Percentiles rank a stretch among this genome's conserved stretches.
Conservation (phyloP, 768 basidiomycete species). For the Tricholoma terreum region DNA sequence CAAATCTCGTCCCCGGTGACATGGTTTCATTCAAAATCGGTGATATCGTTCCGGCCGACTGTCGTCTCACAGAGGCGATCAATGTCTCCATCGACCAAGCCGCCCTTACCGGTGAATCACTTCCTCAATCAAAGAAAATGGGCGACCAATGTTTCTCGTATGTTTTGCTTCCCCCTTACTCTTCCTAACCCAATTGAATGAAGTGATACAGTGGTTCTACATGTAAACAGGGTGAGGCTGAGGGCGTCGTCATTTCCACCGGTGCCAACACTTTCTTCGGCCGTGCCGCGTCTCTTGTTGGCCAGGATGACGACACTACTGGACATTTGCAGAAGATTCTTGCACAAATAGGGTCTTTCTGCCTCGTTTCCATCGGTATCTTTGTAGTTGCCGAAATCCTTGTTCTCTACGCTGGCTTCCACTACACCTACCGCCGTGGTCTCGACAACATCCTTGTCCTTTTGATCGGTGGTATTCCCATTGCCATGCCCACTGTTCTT, state of each 20-base stretch:
- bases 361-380: constrained; percentile 91
- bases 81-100: constrained; percentile 99
- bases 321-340: constrained; percentile 99
- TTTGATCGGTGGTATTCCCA: constrained; percentile 99
- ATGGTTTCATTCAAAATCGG: constrained; percentile 99
- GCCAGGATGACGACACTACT: constrained; percentile 95
- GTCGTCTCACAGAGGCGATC: constrained; percentile 94
- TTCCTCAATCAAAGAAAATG: constrained; percentile 87
- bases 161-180: constrained; percentile 31
- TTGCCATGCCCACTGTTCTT: constrained; percentile 98
- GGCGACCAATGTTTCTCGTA: constrained; percentile 98
- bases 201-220: constrained; percentile 73
- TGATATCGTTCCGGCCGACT: constrained; percentile 97
- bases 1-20: constrained; percentile 91
- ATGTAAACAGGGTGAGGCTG: constrained; percentile 98
- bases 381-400: constrained; percentile 95
- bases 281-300: constrained; percentile 96
- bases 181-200: constrained; percentile 5
- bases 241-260: constrained; percentile 97
- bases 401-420: constrained; percentile 90
- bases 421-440: constrained; percentile 87
- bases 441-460: constrained; percentile 97
- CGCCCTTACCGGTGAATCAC: constrained; percentile 95
- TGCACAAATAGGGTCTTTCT: constrained; percentile 97
- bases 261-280: constrained; percentile 99